Conservation (phyloP, 202 grass and related monocot genomes). For the Miscanthus sacchariflorus region DNA sequence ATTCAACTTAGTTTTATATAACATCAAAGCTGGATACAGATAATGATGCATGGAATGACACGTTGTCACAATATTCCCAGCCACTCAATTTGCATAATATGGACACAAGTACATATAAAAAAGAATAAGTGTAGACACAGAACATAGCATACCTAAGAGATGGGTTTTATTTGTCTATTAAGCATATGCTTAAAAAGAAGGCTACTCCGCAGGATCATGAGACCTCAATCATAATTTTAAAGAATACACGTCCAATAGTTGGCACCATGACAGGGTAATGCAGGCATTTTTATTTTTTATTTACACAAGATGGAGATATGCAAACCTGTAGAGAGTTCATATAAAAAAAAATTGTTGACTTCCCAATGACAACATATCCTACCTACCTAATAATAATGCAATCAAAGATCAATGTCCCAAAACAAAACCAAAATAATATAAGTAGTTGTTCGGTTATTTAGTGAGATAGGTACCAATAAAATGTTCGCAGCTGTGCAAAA, state of each 20-base stretch:
- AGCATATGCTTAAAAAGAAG: not conserved
- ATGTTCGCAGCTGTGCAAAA: constrained; percentile 17
- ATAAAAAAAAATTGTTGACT: constrained; percentile 39
- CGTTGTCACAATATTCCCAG: not conserved
- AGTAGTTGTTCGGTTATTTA: not conserved
- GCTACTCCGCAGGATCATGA: not conserved
- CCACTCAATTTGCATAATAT: constrained; percentile 12
- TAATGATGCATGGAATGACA: not conserved
- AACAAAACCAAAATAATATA: not conserved
- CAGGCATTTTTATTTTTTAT: not conserved
- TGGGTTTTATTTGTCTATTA: not conserved
- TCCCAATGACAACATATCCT: constrained; percentile 44
- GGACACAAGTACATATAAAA: too few relatives aligned
- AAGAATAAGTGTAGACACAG: too few relatives aligned
- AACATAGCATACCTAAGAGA: not conserved
- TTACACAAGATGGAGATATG: constrained; percentile 35
- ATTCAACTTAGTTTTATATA: constrained; percentile 5
- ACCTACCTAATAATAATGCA: constrained; percentile 42
- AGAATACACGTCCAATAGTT: constrained; percentile 39
- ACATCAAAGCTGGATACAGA: constrained; percentile 9
- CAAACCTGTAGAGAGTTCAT: constrained; percentile 53
- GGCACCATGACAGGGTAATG: constrained; percentile 44
- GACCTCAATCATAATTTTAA: constrained; percentile 18
- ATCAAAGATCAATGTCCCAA: constrained; percentile 56
- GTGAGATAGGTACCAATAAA: not conserved